Percentiles rank a stretch among this genome's conserved stretches.
phyloP scores from a whole-genome alignment of 2,329 filamentous ascomycete genomes.

The Sporothrix schenckii region DNA sequence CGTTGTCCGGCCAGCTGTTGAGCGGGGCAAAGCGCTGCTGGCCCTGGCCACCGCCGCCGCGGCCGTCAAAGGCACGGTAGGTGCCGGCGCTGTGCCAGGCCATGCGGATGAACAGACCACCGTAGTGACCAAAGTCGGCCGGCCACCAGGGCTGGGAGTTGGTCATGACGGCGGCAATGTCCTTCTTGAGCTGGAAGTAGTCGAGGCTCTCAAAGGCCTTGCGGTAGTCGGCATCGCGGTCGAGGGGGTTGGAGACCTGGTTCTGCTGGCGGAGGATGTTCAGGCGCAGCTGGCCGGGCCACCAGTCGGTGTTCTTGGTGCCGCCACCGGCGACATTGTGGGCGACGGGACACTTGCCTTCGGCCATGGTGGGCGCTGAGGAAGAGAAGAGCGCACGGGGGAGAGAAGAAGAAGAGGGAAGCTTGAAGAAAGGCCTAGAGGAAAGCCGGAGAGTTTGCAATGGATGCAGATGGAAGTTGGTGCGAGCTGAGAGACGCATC shows the following conservation, averaged over 20 bases:
- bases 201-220: slow-evolving; percentile 68
- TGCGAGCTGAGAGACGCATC: slow-evolving; percentile 26
- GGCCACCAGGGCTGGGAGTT: slow-evolving; percentile 82
- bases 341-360: slow-evolving; percentile 31
- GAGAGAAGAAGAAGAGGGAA: neutral
- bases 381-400: slow-evolving; percentile 12
- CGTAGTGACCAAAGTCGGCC: slow-evolving; percentile 79
- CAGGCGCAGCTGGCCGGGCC: slow-evolving; percentile 68
- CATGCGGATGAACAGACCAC: slow-evolving; percentile 78
- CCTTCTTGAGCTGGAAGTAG: slow-evolving; percentile 63
- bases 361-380: slow-evolving; percentile 27
- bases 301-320: slow-evolving; percentile 71
- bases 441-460: slow-evolving; percentile 14
- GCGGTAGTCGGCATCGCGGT: slow-evolving; percentile 70
- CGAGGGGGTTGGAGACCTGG: slow-evolving; percentile 63
- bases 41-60: slow-evolving; percentile 72
- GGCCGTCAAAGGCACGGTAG: slow-evolving; percentile 74
- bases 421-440: neutral
- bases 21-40: slow-evolving; percentile 80
- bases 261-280: slow-evolving; percentile 75
- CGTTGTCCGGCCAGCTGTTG: slow-evolving; percentile 82
- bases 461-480: slow-evolving; percentile 3
- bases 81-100: slow-evolving; percentile 81
- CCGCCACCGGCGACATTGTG: slow-evolving; percentile 58
- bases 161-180: slow-evolving; percentile 71